phyloP scores from a whole-genome alignment of 2,329 filamentous ascomycete genomes.

The Fusarium sp. region DNA sequence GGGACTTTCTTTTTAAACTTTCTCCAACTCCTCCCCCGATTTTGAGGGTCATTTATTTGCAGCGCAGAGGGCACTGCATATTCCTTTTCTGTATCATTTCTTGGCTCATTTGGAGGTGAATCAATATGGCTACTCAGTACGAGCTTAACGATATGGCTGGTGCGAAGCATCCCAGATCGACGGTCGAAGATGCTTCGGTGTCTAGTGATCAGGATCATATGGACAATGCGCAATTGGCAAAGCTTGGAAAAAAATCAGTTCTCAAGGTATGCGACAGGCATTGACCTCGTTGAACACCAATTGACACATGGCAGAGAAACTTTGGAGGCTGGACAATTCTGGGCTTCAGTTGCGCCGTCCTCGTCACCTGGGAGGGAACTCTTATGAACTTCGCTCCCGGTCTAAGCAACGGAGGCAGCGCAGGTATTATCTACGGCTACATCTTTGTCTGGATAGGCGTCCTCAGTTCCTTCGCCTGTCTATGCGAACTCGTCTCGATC shows the following conservation, averaged over 20 bases:
- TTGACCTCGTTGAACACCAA: rapidly evolving
- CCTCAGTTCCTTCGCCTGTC: constrained; percentile 41
- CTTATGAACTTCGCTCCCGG: constrained; percentile 46
- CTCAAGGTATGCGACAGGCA: constrained; percentile 3
- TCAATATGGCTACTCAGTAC: constrained; percentile 3
- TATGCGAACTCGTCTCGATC: constrained; percentile 43
- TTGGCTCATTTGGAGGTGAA: neutral
- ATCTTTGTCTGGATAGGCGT: constrained; percentile 64
- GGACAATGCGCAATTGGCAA: constrained; percentile 40
- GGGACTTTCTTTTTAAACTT: neutral
- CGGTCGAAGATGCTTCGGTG: constrained; percentile 5
- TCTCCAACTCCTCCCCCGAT: neutral
- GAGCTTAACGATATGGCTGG: constrained; percentile 19
- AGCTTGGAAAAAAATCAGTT: constrained; percentile 20
- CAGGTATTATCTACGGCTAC: constrained; percentile 63
- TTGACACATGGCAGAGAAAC: constrained; percentile 32
- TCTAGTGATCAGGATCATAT: constrained; percentile 35
- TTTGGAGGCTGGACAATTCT: constrained; percentile 45
- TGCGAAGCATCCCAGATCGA: constrained; percentile 18
- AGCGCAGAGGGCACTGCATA: neutral
- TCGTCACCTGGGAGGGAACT: constrained; percentile 47
- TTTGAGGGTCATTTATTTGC: neutral
- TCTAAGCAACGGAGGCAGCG: constrained; percentile 43
- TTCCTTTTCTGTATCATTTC: neutral
- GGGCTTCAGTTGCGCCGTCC: constrained; percentile 46